These are phyloP conservation scores for Leishmania gerbilli DNA, from an alignment of 208 protist genomes.

Conservation along the genomic window DNA sequence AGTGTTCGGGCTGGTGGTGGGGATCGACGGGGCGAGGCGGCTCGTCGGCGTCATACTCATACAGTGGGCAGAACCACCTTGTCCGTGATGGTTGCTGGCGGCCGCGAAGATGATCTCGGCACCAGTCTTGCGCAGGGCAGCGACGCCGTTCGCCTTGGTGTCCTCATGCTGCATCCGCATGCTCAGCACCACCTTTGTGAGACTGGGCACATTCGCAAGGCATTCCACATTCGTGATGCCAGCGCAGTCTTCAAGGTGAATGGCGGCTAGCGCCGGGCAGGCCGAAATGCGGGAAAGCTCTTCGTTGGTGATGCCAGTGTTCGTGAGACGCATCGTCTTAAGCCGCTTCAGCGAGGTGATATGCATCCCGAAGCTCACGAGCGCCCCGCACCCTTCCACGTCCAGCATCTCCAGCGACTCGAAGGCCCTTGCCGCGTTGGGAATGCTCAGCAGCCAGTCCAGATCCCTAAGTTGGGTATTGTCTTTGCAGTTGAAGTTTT, in stretches of 20 bases:
- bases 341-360: conserved; percentile 41
- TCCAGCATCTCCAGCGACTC: conserved; percentile 55
- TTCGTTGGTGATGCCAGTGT: conserved; percentile 40
- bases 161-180: conserved; percentile 31
- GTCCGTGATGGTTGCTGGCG: conserved; percentile 23
- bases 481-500: conserved; percentile 76
- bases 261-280: conserved; percentile 31
- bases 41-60: conserved; percentile 25
- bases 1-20: conserved; percentile 17
- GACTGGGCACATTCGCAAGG: conserved; percentile 36
- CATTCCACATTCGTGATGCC: conserved; percentile 38
- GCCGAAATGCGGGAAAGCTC: conserved; percentile 31
- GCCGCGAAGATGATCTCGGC: conserved; percentile 41
- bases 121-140: conserved; percentile 24
- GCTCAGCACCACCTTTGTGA: conserved; percentile 46
- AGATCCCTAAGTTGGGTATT: conserved; percentile 49
- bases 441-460: conserved; percentile 40
- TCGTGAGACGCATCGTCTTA: conserved; percentile 49
- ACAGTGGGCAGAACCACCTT: conserved; percentile 18
- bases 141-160: conserved; percentile 33
- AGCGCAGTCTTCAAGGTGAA: conserved; percentile 54
- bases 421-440: conserved; percentile 23
- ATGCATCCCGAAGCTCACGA: conserved; percentile 31
- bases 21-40: conserved; percentile 23
- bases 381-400: conserved; percentile 51